Percentiles rank a stretch among this genome's conserved stretches.
Evolutionary conservation across 371 early-diverging fungal genomes (phyloP).

Genomic region (Zychaea mexicana): DNA sequence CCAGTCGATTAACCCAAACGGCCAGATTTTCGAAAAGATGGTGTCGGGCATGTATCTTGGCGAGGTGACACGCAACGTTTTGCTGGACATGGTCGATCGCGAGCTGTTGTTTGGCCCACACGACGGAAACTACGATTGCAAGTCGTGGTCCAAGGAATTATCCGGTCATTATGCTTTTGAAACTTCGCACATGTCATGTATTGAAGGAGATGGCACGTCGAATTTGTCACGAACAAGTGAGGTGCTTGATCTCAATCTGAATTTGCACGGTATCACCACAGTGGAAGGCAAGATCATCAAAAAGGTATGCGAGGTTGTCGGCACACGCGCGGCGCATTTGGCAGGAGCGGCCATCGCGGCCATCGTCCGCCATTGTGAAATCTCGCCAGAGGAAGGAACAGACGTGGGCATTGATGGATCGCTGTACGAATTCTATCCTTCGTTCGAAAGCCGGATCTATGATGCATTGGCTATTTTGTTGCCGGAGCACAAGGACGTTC

Average conservation of each 20-base stretch:
- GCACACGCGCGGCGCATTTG: slow-evolving; percentile 87
- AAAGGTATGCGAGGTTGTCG: slow-evolving; percentile 84
- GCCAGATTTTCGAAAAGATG: slow-evolving; percentile 93
- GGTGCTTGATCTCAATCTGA: slow-evolving; percentile 79
- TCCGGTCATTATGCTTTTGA: slow-evolving; percentile 81
- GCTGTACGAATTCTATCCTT: slow-evolving; percentile 92
- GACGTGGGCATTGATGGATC: slow-evolving; percentile 95
- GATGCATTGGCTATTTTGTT: slow-evolving; percentile 71
- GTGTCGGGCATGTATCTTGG: slow-evolving; percentile 96
- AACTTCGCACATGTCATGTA: slow-evolving; percentile 90
- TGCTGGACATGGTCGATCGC: slow-evolving; percentile 82
- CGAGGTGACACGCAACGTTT: slow-evolving; percentile 83
- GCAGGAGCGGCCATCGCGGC: slow-evolving; percentile 85
- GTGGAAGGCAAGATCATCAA: slow-evolving; percentile 83
- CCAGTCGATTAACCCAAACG: slow-evolving; percentile 76
- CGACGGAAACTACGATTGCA: slow-evolving; percentile 25
- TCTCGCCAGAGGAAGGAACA: slow-evolving; percentile 47
- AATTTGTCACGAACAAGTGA: slow-evolving; percentile 67
- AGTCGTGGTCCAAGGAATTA: slow-evolving; percentile 67
- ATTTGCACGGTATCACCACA: slow-evolving; percentile 64
- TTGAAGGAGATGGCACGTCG: slow-evolving; percentile 80
- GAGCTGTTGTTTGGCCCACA: slow-evolving; percentile 67
- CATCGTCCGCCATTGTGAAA: slow-evolving; percentile 70
- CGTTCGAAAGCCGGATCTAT: slow-evolving; percentile 81
- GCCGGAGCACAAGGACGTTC: slow-evolving; percentile 37